phyloP scores from a whole-genome alignment of 2,329 filamentous ascomycete species.

The Clathrospora elynae region DNA sequence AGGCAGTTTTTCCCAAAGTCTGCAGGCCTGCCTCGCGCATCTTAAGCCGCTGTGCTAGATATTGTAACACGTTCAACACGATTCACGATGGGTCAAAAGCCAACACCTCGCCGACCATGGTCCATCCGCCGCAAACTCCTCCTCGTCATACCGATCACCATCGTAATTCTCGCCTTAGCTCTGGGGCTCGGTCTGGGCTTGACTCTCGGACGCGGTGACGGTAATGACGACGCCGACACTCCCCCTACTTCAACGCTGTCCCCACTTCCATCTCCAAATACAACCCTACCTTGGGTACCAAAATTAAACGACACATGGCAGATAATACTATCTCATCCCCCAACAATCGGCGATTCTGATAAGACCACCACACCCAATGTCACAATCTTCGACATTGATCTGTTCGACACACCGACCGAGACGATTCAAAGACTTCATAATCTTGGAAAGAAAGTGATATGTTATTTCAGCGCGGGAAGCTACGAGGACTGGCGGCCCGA shows the following conservation, averaged over 20 bases:
- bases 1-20: too few relatives aligned
- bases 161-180: slow-evolving; percentile 53
- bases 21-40: too few relatives aligned
- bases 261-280: slow-evolving; percentile 35
- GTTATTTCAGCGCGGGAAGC: slow-evolving; percentile 75
- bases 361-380: slow-evolving; percentile 56
- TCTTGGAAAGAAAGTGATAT: slow-evolving; percentile 66
- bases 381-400: slow-evolving; percentile 65
- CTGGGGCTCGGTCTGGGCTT: slow-evolving; percentile 64
- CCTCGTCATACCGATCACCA: slow-evolving; percentile 21
- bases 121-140: slow-evolving; percentile 35
- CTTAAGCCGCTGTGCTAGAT: too few relatives aligned
- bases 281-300: slow-evolving; percentile 58
- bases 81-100: slow-evolving; percentile 21
- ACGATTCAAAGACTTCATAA: slow-evolving; percentile 57
- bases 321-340: slow-evolving; percentile 59
- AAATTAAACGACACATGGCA: slow-evolving; percentile 62
- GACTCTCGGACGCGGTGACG: slow-evolving; percentile 38
- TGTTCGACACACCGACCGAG: slow-evolving; percentile 59
- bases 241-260: slow-evolving; percentile 29
- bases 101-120: slow-evolving; percentile 16
- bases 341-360: slow-evolving; percentile 24
- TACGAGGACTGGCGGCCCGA: slow-evolving; percentile 69
- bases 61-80: too few relatives aligned
- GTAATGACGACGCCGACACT: slow-evolving; percentile 29